These are phyloP conservation scores for Ophiocordyceps camponoti-leonardi DNA, from an alignment of 2,329 filamentous ascomycete genomes.

Conservation along the genomic window DNA sequence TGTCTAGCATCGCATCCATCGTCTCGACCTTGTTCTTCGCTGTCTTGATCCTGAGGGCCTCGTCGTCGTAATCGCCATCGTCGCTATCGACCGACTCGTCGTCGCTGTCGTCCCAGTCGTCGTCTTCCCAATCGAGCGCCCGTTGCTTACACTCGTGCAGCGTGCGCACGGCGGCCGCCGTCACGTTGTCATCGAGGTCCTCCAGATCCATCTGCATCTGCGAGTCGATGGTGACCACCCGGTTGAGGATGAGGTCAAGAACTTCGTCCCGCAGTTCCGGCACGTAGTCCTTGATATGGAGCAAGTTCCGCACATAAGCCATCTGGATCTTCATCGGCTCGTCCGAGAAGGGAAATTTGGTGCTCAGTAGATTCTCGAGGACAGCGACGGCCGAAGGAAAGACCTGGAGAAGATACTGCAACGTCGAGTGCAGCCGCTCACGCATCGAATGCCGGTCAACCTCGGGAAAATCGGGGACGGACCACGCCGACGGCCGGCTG, in stretches of 20 bases:
- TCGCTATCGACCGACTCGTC: slow-evolving; percentile 56
- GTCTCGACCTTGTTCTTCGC: slow-evolving; percentile 76
- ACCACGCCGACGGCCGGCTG: slow-evolving; percentile 26
- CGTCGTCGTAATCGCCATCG: slow-evolving; percentile 46
- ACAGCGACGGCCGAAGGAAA: slow-evolving; percentile 63
- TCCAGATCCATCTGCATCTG: slow-evolving; percentile 90
- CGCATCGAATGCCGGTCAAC: slow-evolving; percentile 51
- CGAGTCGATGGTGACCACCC: slow-evolving; percentile 84
- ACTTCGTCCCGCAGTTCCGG: slow-evolving; percentile 66
- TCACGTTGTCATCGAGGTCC: slow-evolving; percentile 77
- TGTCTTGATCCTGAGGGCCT: slow-evolving; percentile 45
- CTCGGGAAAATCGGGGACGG: slow-evolving; percentile 32
- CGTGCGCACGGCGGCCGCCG: slow-evolving; percentile 50
- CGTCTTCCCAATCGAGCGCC: slow-evolving; percentile 26
- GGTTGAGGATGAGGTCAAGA: slow-evolving; percentile 66
- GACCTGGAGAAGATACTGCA: slow-evolving; percentile 62
- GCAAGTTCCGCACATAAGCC: slow-evolving; percentile 73
- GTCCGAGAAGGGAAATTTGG: slow-evolving; percentile 59
- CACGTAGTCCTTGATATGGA: slow-evolving; percentile 61
- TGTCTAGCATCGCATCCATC: slow-evolving; percentile 77
- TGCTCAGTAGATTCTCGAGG: slow-evolving; percentile 47
- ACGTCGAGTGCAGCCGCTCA: slow-evolving; percentile 54
- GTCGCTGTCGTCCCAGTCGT: slow-evolving; percentile 45
- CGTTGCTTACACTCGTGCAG: slow-evolving; percentile 13
- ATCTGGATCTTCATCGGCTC: slow-evolving; percentile 67